phyloP scores from a whole-genome alignment of 352 stramenopile genomes.

The Globisporangium heterothallicum region DNA sequence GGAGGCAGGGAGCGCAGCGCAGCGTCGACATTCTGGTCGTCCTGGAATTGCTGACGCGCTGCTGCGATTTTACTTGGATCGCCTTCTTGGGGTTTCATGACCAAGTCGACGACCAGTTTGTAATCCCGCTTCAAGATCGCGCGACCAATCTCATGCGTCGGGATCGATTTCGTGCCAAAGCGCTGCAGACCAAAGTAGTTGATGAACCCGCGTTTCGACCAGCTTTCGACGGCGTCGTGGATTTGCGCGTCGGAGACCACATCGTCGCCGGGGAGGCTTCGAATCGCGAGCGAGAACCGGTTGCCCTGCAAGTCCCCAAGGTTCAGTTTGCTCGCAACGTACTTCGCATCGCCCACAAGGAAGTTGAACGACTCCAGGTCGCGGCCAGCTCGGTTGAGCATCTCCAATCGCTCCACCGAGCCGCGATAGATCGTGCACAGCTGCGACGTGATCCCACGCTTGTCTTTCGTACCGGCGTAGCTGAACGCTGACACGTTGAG shows the following conservation, averaged over 20 bases:
- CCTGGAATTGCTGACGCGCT: conserved; percentile 71
- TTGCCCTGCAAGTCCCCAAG: conserved; percentile 90
- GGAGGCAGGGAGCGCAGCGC: conserved; percentile 74
- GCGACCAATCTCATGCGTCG: conserved; percentile 80
- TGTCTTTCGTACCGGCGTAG: conserved; percentile 97
- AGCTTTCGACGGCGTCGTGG: conserved; percentile 31
- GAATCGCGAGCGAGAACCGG: conserved; percentile 90
- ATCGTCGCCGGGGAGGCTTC: too few species aligned
- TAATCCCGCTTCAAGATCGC: conserved; percentile 93
- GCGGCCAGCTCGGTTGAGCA: conserved; percentile 26
- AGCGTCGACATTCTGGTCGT: conserved; percentile 78
- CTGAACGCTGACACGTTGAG: conserved; percentile 72
- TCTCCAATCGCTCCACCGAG: conserved; percentile 51
- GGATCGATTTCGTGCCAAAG: conserved; percentile 90
- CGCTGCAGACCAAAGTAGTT: conserved; percentile 97
- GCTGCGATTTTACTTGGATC: conserved; percentile 76
- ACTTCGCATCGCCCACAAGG: conserved; percentile 90
- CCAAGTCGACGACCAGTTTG: conserved; percentile 87
- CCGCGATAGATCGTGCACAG: conserved; percentile 89
- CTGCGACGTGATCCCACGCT: conserved; percentile 94
- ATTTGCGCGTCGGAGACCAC: conserved; percentile 35
- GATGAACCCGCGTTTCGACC: conserved; percentile 85
- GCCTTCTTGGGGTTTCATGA: conserved; percentile 85
- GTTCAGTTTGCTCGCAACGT: conserved; percentile 78
- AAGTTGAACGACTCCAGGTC: conserved; percentile 74